Evolutionary conservation across 257 asterid species (phyloP), one percentile per base, ranked within the genome.

Genomic region (Solanum sparsipilum): DNA sequence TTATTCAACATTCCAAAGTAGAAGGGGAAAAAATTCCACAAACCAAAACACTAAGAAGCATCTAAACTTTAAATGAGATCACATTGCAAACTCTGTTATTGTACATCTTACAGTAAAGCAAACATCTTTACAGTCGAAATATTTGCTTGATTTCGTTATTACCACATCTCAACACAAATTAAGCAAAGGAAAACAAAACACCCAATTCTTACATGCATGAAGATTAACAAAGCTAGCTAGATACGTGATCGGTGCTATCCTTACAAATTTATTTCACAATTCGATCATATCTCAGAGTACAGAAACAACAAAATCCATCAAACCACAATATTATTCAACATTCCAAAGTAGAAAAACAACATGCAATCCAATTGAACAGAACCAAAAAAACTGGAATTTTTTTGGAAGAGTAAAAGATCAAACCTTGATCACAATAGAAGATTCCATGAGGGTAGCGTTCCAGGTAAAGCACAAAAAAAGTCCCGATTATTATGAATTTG

Each of bases 351-450:
- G 20, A 76, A 38, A 23, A 20, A 36, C 6, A 76, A 38, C 56
- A 76, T 23, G 34, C 35, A 39, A 76, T 74, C 29, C 31, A 36
- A 36, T 20, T 75, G 16, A 36, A 23, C 31, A 83, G 8, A 73
- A 88, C 65, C 27, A 9, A 10, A 58, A 31, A 1, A 71, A 31
- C 41, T 8, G 25, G 35, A 4, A 3, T 1, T 3, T 29, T 29
- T 3, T 16, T 56, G n/a, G 9, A 21, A 65, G 32, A 11, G 25
- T 9, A 23, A 60, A 84, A 32, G 38, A 86, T 11, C 91, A 27
- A 20, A 96, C 99, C 97, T 95, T 96, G 93, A 96, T 91, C 86
- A 96, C 99, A 9, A 93, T 39, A 87, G 86, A 86, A 63, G 92
- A 88, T 86, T 91, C 96, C 99, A 96, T 96, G 86, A 90, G n/a